Base-by-base conservation (phyloP, 2,329 filamentous ascomycete species). In the Coniochaeta sp. region DNA sequence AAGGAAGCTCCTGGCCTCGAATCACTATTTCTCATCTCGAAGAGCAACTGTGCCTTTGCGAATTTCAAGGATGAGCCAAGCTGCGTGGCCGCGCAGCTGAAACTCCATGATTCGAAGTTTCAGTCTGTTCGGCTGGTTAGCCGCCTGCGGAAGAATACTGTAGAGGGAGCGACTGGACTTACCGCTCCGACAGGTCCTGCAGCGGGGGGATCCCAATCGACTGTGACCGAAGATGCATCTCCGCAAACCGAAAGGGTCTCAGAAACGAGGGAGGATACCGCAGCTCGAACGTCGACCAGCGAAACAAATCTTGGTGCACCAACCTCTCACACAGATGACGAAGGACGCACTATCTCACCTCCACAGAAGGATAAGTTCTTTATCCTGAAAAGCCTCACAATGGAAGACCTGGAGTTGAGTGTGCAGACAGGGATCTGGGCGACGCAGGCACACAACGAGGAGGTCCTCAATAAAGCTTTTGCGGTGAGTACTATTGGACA, bases 41-140 rank as follows among this genome's bases (percentile, higher is more conserved):
- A 97, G 73, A 97, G 93, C 72, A 97, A 97, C 70, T 98, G 93
- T 69, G 93, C 93, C 0, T 98, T 98, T 76, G 91, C 96, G 65
- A 98, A 98, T 70, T 98, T 96, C 72, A 90, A 88, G 64, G 89
- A 91, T 58, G 92, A 96, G 67, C 76, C 79, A 3, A 85, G 86
- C 6, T 97, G 92, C 70, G 76, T 83, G 7, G 81, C 84, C 9
- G 93, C 93, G 0, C 90, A 96, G 77, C 82, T 86, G 54, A 87
- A 90, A 65, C 89, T 98, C 52, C 91, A 98, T 72, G 93, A 98
- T 69, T 96, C 92, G 1, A 88, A 89, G 60, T 97, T 97, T 67
- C 86, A 93, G 67, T 88, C 90, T 0, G 89, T 95, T 19, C 85
- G 91, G 28, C 81, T 98, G 5, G 93, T 97, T 14, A 96, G 93